Conservation (phyloP, 345 rosid species). For the Murraya paniculata region DNA sequence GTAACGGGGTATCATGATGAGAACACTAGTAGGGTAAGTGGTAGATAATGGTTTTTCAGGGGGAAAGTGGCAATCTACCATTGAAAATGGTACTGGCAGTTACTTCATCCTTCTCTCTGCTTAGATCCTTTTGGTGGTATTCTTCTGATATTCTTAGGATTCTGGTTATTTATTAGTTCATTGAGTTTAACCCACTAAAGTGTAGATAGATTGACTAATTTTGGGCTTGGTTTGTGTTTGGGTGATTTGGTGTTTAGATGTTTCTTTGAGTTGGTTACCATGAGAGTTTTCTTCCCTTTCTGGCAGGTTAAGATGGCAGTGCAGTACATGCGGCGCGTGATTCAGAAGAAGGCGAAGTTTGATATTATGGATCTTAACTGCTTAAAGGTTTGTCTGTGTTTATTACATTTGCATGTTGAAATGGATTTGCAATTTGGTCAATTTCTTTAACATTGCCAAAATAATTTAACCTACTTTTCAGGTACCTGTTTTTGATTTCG, state of each 20-base stretch:
- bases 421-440: not conserved
- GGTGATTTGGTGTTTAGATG: not conserved
- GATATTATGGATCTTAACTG: constrained; percentile 92
- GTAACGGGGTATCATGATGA: too few relatives aligned
- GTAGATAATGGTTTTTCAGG: too few relatives aligned
- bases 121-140: not conserved
- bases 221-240: constrained; percentile 1
- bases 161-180: not conserved
- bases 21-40: too few relatives aligned
- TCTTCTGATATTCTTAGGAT: not conserved
- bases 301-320: constrained; percentile 89
- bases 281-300: constrained; percentile 14
- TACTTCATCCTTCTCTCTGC: not conserved
- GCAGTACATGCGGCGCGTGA: constrained; percentile 82
- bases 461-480: not conserved
- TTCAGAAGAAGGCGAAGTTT: constrained; percentile 94
- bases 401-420: constrained; percentile 8
- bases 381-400: constrained; percentile 59
- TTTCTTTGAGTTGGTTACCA: constrained; percentile 10
- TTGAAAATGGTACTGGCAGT: not conserved
- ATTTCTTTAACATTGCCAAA: not conserved
- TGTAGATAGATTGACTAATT: not conserved
- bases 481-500: constrained; percentile 6
- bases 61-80: too few relatives aligned
- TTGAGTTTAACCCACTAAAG: not conserved